Conservation (phyloP, 2,329 filamentous ascomycete species). For the Monosporascus sp. region DNA sequence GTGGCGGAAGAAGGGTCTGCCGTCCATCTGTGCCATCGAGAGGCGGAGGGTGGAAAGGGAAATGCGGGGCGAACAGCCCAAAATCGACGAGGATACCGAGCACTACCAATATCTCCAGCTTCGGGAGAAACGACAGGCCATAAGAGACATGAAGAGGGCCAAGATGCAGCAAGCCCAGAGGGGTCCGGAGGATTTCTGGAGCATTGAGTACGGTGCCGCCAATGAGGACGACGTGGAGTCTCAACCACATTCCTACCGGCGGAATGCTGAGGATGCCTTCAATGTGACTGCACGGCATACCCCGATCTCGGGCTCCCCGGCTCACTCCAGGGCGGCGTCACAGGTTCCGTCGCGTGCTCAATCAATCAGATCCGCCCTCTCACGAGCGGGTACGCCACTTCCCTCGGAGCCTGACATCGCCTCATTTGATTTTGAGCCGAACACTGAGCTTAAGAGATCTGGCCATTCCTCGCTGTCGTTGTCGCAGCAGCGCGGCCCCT, state of each 20-base stretch:
- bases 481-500: conserved; percentile 46
- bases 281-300: conserved; percentile 12
- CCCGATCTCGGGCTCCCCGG: conserved; percentile 15
- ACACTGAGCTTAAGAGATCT: conserved; percentile 47
- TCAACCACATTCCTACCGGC: conserved; percentile 14
- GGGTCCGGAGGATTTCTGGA: conserved; percentile 68
- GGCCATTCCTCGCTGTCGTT: conserved; percentile 47
- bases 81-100: conserved; percentile 52
- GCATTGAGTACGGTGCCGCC: conserved; percentile 69
- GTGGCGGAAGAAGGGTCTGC: conserved; percentile 85
- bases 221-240: conserved; percentile 45
- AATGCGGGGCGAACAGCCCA: conserved; percentile 49
- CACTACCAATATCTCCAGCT: conserved; percentile 55
- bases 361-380: conserved; percentile 39
- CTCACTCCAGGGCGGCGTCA: conserved; percentile 34
- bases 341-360: conserved; percentile 41
- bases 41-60: conserved; percentile 73
- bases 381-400: conserved; percentile 25
- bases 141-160: conserved; percentile 53
- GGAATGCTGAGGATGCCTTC: conserved; percentile 13
- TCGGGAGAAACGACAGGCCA: conserved; percentile 51
- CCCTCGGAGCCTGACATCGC: conserved; percentile 29
- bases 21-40: conserved; percentile 78
- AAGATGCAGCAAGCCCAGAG: conserved; percentile 44
- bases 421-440: conserved; percentile 33